A percentile compares a stretch with the other conserved stretches of the same genome.
These are phyloP conservation scores for Solanum stenotomum DNA, from an alignment of 257 asterid species.

Conservation along the genomic window DNA sequence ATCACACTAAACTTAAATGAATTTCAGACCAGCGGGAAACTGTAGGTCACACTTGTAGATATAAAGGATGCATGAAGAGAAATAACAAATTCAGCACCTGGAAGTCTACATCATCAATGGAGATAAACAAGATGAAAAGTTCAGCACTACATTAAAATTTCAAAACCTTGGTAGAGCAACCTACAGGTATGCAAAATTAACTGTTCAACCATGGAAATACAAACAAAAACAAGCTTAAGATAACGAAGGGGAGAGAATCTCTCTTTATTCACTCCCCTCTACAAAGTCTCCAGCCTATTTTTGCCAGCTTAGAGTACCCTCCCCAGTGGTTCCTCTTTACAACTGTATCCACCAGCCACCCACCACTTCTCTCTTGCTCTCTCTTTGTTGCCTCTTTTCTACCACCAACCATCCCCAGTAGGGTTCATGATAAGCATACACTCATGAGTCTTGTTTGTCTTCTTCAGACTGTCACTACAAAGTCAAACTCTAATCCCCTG, in stretches of 20 bases:
- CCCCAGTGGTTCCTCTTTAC: background rate
- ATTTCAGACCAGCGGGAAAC: background rate
- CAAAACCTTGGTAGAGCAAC: background rate
- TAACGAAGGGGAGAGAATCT: background rate
- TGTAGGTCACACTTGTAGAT: background rate
- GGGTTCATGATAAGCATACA: background rate
- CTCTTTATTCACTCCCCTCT: background rate
- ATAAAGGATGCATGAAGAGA: background rate
- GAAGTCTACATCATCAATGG: background rate
- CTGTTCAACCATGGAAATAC: background rate
- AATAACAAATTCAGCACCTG: background rate
- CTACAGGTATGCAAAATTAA: background rate
- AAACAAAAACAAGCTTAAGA: background rate
- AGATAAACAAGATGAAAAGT: background rate
- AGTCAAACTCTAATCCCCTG: background rate
- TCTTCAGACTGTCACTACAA: background rate
- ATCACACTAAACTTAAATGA: background rate
- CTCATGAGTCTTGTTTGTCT: background rate
- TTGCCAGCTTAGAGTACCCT: background rate
- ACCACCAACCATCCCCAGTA: background rate
- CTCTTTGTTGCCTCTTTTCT: background rate
- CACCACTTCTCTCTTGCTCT: background rate
- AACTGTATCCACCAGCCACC: background rate
- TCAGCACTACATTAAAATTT: background rate
- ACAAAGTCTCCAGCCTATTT: background rate